Base-by-base conservation (phyloP, 2,329 filamentous ascomycete genomes). In the Sclerotinia minor region DNA sequence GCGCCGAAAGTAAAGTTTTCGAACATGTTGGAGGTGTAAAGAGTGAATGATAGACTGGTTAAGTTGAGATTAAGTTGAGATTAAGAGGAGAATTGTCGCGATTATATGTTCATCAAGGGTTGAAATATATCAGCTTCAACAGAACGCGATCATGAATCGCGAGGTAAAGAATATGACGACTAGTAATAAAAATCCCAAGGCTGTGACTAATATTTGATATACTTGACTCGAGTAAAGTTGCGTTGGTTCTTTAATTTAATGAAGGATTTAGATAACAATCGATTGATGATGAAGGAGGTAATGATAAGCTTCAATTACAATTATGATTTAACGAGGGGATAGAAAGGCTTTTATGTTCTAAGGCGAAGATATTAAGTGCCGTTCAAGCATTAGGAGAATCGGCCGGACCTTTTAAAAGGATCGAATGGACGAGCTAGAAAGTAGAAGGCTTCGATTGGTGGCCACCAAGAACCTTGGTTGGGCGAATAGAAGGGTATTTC, bases 1-100 rank as follows among this genome's bases (percentile, higher is more conserved):
- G 65, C 65, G 15, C 58, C 65, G 24, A 67, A 67, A 24, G 65
- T 67, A 44, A 67, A 67, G 21, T 67, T 55, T 1, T 67, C 65
- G 19, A 67, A 67, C 65, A 67, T 67, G 1, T 4, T 26, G 59
- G 21, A 49, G 44, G 17, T 54, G 32, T n/a, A 15, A 60, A 21
- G 17, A 41, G 41, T 65, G 26, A n/a, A 35, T 9, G 15, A 21
- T 24, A n/a, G 19, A 45, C 2, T 19, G 26, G 13, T 44, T 32
- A 24, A n/a, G 17, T 60, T 8, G 17, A 41, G 26, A 24, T 47
- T 21, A 59, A 35, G 19, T 29, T 29, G 29, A 29, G 2, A 29
- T 29, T 29, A 60, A 52, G 54, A 38, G n/a, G 29, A 15, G 35
- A 38, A 49, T 29, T 54, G n/a, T 54, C 13, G 49, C 26, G n/a